phyloP scores from a whole-genome alignment of 108 stramenopile species.

The Stephanodiscus minutulus region DNA sequence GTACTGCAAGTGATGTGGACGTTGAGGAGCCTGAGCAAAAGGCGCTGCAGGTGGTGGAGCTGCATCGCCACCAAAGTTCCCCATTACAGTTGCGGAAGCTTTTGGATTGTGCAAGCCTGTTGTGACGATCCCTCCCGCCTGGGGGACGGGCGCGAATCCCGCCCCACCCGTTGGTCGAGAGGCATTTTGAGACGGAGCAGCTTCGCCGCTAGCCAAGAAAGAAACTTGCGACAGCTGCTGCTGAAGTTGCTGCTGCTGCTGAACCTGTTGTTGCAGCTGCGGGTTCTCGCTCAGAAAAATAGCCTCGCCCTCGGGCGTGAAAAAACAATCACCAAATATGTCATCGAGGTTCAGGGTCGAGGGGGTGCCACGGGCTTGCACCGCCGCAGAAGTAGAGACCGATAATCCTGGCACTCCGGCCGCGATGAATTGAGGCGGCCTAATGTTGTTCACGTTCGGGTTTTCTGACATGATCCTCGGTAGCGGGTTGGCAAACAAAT shows the following conservation, averaged over 20 bases:
- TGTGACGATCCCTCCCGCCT: slow-evolving; percentile 75
- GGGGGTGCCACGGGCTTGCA: slow-evolving; percentile 74
- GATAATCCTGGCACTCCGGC: slow-evolving; percentile 39
- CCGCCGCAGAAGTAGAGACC: slow-evolving; percentile 38
- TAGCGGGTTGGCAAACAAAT: neutral
- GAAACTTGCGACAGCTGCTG: slow-evolving; percentile 31
- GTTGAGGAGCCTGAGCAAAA: slow-evolving; percentile 73
- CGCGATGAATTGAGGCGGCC: slow-evolving; percentile 47
- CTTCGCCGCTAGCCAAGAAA: slow-evolving; percentile 38
- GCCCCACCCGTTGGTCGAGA: slow-evolving; percentile 26
- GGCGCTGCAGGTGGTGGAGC: slow-evolving; percentile 53
- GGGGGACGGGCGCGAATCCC: slow-evolving; percentile 58
- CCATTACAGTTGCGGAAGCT: slow-evolving; percentile 65
- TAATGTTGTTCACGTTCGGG: slow-evolving; percentile 37
- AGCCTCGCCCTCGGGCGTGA: slow-evolving; percentile 87
- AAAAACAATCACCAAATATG: slow-evolving; percentile 90
- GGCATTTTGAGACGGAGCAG: slow-evolving; percentile 35
- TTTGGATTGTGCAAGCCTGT: slow-evolving; percentile 66
- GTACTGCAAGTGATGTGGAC: slow-evolving; percentile 84
- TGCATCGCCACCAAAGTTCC: slow-evolving; percentile 33
- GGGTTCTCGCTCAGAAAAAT: slow-evolving; percentile 78
- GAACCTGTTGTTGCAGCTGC: slow-evolving; percentile 57
- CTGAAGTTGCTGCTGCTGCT: slow-evolving; percentile 41
- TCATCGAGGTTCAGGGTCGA: slow-evolving; percentile 86
- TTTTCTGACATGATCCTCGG: slow-evolving; percentile 35